Evolutionary conservation across 345 rosid genomes (phyloP).

Genomic region (Psidium friedrichsthalianum): DNA sequence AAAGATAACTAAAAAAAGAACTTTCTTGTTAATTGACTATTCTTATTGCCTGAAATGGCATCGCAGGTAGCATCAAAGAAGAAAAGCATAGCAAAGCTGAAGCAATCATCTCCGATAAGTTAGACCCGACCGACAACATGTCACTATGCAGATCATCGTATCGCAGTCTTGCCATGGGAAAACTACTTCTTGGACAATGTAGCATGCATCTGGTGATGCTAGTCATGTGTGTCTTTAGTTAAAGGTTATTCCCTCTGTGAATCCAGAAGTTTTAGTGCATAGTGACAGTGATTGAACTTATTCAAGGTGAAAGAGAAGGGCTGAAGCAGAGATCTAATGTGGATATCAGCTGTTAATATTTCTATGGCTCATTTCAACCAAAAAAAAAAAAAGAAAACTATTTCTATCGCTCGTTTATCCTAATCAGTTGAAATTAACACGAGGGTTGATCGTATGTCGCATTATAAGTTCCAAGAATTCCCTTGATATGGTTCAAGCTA

Average conservation of each 20-base stretch:
- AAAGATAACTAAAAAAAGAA: no score
- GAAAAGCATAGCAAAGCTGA: slow-evolving; percentile 60
- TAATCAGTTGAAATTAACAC: neutral
- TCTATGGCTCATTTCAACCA: neutral
- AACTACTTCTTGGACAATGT: neutral
- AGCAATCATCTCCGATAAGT: slow-evolving; percentile 32
- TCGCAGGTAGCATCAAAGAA: slow-evolving; percentile 75
- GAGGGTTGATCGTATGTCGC: neutral
- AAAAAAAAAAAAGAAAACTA: neutral
- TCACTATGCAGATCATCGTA: neutral
- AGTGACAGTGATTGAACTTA: neutral
- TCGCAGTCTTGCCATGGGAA: neutral
- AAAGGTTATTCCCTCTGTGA: neutral
- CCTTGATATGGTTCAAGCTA: neutral
- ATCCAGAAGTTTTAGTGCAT: neutral
- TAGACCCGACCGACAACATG: neutral
- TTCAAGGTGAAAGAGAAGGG: neutral
- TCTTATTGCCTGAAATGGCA: neutral
- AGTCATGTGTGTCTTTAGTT: neutral
- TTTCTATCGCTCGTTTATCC: neutral
- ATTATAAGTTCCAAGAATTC: neutral
- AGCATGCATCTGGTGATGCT: neutral
- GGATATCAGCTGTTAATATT: neutral
- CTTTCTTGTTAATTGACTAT: neutral
- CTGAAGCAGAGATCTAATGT: neutral